phyloP scores from a whole-genome alignment of 23 red algal species.

The Gracilariopsis chorda region DNA sequence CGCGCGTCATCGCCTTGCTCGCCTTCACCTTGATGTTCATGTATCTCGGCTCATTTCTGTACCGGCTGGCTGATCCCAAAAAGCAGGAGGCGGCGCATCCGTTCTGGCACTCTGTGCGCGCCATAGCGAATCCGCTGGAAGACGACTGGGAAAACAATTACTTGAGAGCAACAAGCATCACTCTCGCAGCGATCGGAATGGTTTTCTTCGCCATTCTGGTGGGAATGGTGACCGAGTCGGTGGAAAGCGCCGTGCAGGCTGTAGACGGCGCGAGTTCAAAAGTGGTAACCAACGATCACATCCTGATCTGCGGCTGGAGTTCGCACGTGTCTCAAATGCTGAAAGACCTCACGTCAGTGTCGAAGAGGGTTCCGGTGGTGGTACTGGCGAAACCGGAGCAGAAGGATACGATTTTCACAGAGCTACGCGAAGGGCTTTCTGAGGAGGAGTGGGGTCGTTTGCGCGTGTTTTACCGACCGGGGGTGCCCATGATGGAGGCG shows the following conservation, averaged over 20 bases:
- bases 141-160: slow-evolving; percentile 77
- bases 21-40: slow-evolving; percentile 28
- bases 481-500: slow-evolving; percentile 32
- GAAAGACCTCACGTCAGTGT: slow-evolving; percentile 3
- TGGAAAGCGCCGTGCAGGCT: slow-evolving; percentile 44
- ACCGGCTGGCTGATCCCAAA: slow-evolving; percentile 42
- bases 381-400: slow-evolving; percentile 51
- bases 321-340: slow-evolving; percentile 58
- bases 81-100: slow-evolving; percentile 41
- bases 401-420: slow-evolving; percentile 18
- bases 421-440: slow-evolving; percentile 25
- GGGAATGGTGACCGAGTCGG: slow-evolving; percentile 72
- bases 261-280: slow-evolving; percentile 35
- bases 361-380: slow-evolving; percentile 22
- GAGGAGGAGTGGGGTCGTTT: slow-evolving; percentile 15
- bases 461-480: slow-evolving; percentile 54
- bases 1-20: slow-evolving; percentile 50
- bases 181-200: slow-evolving; percentile 59
- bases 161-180: slow-evolving; percentile 38
- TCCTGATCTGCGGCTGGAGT: slow-evolving; percentile 69
- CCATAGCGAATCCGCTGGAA: slow-evolving; percentile 64
- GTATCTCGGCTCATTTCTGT: slow-evolving; percentile 54
- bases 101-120: slow-evolving; percentile 64
- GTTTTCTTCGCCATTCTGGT: slow-evolving; percentile 65
- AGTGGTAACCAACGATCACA: slow-evolving; percentile 52